Base-by-base conservation (phyloP, 768 basidiomycete species). In the Boletus insuetus region DNA sequence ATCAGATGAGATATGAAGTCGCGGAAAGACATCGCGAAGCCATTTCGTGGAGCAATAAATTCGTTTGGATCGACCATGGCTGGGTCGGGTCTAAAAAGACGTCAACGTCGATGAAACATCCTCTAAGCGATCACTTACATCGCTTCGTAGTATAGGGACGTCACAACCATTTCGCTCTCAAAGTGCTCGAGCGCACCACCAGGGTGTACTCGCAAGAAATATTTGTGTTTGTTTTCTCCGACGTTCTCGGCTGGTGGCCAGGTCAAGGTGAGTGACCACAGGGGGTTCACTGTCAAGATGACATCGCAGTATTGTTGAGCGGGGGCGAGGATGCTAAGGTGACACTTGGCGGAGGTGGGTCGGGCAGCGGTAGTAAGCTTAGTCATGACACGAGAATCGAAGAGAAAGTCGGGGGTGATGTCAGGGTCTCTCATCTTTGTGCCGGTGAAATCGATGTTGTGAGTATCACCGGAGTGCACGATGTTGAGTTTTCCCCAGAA, bases 401-500 rank as follows among this genome's bases (percentile, higher is more conserved):
- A 80, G 64, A 87, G 75, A 62, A 89, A 77, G 34, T 89, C 87
- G 4, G 82, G 80, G 4, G 84, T 76, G 61, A 83, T 79, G 48
- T 86, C 83, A 42, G 84, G 80, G 46, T 81, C 79, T 46, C 78
- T 77, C 57, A 92, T 77, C 31, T 86, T 83, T 24, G 91, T 91
- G 24, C 91, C 91, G 49, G 73, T 84, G 68, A 94, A 94, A 62
- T 92, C 91, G 80, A 94, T 81, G 53, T 79, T 79, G 70, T 94
- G 91, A 17, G 73, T 84, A 62, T 89, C 87, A 32, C 84, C 88
- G 1, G 82, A 75, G 64, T 94, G 91, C 13, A 91, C 81, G 48
- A 94, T 89, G 60, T 83, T 84, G 51, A 94, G 82, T 66, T 92
- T 92, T 5, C 91, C 91, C 89, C 88, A 93, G 73, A 92, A 94